Conservation (phyloP, 1,139 yeast species). For the Magnusiomyces ingens region DNA sequence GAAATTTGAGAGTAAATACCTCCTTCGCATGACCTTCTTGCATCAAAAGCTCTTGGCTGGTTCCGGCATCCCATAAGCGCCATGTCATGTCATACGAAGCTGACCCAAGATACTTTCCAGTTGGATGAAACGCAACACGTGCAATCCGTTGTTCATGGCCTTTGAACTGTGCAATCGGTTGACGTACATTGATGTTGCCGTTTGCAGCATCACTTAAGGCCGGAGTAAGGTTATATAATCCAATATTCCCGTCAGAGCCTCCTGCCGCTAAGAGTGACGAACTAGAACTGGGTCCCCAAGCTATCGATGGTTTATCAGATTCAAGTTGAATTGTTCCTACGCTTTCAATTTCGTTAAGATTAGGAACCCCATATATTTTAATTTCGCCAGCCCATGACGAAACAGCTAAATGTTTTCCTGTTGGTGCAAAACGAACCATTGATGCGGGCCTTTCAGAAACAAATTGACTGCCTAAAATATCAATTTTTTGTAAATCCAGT, state of each 20-base stretch:
- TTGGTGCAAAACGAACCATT: slow-evolving; percentile 43
- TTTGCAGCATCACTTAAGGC: slow-evolving; percentile 13
- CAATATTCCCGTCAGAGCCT: slow-evolving; percentile 58
- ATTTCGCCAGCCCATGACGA: slow-evolving; percentile 87
- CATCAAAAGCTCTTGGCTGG: slow-evolving; percentile 39
- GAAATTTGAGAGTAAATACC: slow-evolving; percentile 57
- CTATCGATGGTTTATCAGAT: slow-evolving; percentile 2
- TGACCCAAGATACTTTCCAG: slow-evolving; percentile 48
- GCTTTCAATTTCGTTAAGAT: slow-evolving; percentile 32
- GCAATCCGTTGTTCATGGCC: slow-evolving; percentile 56
- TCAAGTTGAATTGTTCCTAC: not conserved
- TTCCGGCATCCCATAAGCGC: slow-evolving; percentile 75
- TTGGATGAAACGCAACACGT: slow-evolving; percentile 61
- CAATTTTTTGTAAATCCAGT: slow-evolving; percentile 35
- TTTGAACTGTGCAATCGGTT: slow-evolving; percentile 22
- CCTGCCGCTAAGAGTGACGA: slow-evolving; percentile 40
- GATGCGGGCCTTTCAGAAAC: slow-evolving; percentile 66
- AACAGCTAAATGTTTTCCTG: slow-evolving; percentile 42
- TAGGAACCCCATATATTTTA: slow-evolving; percentile 40
- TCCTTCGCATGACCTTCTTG: slow-evolving; percentile 90
- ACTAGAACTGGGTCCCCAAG: not conserved
- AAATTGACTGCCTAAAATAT: slow-evolving; percentile 62
- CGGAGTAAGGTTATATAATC: slow-evolving; percentile 38
- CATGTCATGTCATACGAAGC: slow-evolving; percentile 86
- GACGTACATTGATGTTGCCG: slow-evolving; percentile 6